Evolutionary conservation across 139 green algal species (phyloP).

Genomic region (Volvox africanus): DNA sequence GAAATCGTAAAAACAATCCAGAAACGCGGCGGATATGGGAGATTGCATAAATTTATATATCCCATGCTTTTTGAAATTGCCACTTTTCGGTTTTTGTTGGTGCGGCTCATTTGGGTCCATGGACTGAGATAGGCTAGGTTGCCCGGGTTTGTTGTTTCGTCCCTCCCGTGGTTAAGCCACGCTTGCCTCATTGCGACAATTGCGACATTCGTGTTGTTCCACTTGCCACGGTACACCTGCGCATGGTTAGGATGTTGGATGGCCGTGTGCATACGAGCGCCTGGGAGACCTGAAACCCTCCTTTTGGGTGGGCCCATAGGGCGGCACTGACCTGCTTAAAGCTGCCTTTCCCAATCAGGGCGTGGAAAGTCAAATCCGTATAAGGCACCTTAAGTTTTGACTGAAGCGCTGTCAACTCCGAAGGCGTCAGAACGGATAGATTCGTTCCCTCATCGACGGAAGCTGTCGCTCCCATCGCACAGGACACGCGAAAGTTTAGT

Average conservation of each 20-base stretch:
- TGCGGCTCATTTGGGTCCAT: too few species aligned
- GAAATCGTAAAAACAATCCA: too few species aligned
- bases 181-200: slow-evolving; percentile 50
- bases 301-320: not conserved
- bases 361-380: slow-evolving; percentile 56
- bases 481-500: not conserved
- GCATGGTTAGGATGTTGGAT: not conserved
- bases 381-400: slow-evolving; percentile 38
- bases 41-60: too few species aligned
- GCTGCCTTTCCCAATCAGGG: slow-evolving; percentile 60
- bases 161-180: too few species aligned
- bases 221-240: slow-evolving; percentile 63
- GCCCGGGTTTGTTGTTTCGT: too few species aligned
- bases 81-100: too few species aligned
- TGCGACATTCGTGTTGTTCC: slow-evolving; percentile 62
- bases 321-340: slow-evolving; percentile 49
- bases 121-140: too few species aligned
- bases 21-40: too few species aligned
- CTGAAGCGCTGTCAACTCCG: slow-evolving; percentile 1
- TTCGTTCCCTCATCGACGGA: not conserved
- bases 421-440: not conserved
- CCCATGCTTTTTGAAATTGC: too few species aligned
- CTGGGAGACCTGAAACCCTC: not conserved
- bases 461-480: not conserved
- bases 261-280: too few species aligned